phyloP scores from a whole-genome alignment of 306 rosid genomes.

The Boehmeria nivea region DNA sequence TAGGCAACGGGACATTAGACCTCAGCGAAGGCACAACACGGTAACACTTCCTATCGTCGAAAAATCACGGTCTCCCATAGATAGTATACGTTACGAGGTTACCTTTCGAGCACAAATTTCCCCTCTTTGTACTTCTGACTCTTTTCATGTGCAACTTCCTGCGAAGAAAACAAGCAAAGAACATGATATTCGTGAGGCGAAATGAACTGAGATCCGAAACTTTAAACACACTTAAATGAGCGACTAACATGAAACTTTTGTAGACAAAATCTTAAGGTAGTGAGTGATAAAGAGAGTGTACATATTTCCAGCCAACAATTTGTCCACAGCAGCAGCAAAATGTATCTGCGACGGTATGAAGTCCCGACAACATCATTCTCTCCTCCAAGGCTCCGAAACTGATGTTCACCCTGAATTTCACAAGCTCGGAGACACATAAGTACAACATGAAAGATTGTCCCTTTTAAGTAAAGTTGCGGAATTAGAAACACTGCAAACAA shows the following conservation, averaged over 20 bases:
- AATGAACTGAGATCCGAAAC: too few relatives aligned
- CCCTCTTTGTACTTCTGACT: conserved; percentile 90
- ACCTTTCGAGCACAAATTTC: conserved; percentile 93
- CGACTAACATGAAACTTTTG: too few relatives aligned
- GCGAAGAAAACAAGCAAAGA: conserved; percentile 6
- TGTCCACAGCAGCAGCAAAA: conserved; percentile 93
- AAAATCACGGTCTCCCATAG: neutral
- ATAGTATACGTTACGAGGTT: conserved; percentile 3
- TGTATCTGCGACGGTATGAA: conserved; percentile 72
- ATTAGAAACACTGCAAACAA: neutral
- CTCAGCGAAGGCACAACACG: neutral
- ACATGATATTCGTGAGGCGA: too few relatives aligned
- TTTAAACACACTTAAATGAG: too few relatives aligned
- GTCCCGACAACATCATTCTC: conserved; percentile 76
- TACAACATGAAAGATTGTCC: neutral
- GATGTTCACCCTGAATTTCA: conserved; percentile 53
- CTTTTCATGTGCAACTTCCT: conserved; percentile 82
- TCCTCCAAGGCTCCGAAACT: conserved; percentile 57
- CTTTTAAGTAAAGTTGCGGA: neutral
- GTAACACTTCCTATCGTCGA: too few relatives aligned
- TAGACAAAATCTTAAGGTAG: too few relatives aligned
- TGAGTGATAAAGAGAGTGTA: conserved; percentile 32
- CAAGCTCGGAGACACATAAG: neutral
- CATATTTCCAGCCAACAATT: conserved; percentile 96
- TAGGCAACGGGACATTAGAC: neutral